Evolutionary conservation across 2,329 filamentous ascomycete species (phyloP), one percentile per base, ranked within the genome.

Genomic region (Amylocarpus encephaloides): DNA sequence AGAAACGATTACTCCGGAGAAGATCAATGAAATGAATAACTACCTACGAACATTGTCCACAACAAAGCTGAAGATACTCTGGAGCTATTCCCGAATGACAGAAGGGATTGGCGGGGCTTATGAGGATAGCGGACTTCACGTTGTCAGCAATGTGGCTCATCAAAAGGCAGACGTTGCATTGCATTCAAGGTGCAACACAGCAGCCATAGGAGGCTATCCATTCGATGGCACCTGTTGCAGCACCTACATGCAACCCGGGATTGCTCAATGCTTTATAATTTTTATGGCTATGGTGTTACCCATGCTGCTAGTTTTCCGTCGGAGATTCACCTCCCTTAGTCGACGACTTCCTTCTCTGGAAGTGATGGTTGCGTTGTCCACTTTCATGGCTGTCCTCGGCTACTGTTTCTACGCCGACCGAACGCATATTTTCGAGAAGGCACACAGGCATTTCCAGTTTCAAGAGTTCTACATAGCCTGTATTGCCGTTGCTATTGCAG

Each of bases 321-420:
- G 55, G 34, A 53, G 49, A 29, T 11, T 50, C 34, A 26, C 48
- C 5, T 41, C 43, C 38, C 26, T 62, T 6, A 40, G 48, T 33
- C 57, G 49, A 13, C 49, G 57, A 12, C 48, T 64, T 16, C 59
- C 60, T 6, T 43, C 46, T 4, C 6, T 47, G 10, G 51, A 59
- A n/a, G 36, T 56, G 16, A 26, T 61, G 26, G 54, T 46, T 42
- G 58, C 62, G 16, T 19, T 62, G 5, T 48, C 47, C 7, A 48
- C 56, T 2, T 53, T 64, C 38, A 45, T 51, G 46, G 19, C 63
- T 44, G 60, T 52, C 45, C 10, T 61, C 26, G 60, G 61, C 51
- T 78, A 72, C 62, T 79, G 75, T 63, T 78, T 73, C 62, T 64
- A 74, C 18, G 71, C 76, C 13, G 80, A 83, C 59, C 70, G 79